Conservation (phyloP, 306 rosid species). For the Dalbergia cochinchinensis region DNA sequence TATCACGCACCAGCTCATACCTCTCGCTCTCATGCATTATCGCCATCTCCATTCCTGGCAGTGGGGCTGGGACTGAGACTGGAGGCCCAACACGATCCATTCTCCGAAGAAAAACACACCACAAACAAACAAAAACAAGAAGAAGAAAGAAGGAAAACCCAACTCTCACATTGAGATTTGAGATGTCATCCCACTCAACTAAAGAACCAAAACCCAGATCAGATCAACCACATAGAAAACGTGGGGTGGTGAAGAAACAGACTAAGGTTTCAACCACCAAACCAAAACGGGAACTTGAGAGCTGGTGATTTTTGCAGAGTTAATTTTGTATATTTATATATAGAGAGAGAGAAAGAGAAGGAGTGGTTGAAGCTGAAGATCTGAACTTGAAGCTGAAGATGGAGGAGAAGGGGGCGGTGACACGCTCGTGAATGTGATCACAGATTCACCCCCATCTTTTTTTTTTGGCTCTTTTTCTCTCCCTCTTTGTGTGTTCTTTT, state of each 20-base stretch:
- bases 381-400: constrained; percentile 29
- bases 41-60: constrained; percentile 78
- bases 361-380: constrained; percentile 39
- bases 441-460: background rate
- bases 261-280: background rate
- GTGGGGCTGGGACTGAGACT: too few species aligned
- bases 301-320: background rate
- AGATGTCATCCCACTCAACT: background rate
- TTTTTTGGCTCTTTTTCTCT: background rate
- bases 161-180: constrained; percentile 45
- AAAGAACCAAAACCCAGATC: constrained; percentile 37
- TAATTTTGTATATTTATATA: background rate
- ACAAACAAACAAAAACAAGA: background rate
- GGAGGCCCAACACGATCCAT: constrained; percentile 72
- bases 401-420: constrained; percentile 49
- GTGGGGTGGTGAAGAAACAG: constrained; percentile 38
- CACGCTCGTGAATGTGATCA: constrained; percentile 66
- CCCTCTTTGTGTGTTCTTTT: background rate
- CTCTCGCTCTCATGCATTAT: constrained; percentile 95
- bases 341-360: constrained; percentile 6
- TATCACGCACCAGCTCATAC: constrained; percentile 89
- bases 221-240: constrained; percentile 47
- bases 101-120: constrained; percentile 14
- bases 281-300: background rate
- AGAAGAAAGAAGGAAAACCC: background rate